These are phyloP conservation scores for Babesia divergens DNA, from an alignment of 169 alveolate species.

Conservation along the genomic window DNA sequence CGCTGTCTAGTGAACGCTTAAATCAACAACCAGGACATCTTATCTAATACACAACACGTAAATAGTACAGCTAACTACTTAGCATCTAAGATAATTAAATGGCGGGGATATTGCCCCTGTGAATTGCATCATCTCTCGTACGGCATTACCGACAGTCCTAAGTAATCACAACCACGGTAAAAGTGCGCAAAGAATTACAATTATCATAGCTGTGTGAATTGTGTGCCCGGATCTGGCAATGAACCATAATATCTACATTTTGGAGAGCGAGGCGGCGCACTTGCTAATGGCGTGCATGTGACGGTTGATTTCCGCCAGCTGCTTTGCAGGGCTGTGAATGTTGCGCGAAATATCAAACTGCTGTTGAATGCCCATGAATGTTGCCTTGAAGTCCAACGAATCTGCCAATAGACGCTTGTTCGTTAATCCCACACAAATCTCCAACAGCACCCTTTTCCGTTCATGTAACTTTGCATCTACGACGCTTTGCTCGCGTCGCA, in stretches of 20 bases:
- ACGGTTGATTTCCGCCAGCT: slow-evolving; percentile 11
- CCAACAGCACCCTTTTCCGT: neutral
- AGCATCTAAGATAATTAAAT: no score
- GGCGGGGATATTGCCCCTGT: no score
- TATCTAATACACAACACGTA: no score
- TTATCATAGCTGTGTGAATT: no score
- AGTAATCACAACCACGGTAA: no score
- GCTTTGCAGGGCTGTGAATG: neutral
- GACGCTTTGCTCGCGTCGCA: neutral
- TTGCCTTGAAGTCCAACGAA: slow-evolving; percentile 13
- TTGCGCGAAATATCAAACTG: neutral
- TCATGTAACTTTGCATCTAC: neutral
- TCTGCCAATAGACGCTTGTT: slow-evolving; percentile 5
- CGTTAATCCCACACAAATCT: neutral
- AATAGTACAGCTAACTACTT: no score
- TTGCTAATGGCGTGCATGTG: slow-evolving; percentile 10
- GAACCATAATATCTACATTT: neutral
- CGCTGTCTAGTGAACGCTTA: no score
- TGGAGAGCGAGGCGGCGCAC: slow-evolving; percentile 6
- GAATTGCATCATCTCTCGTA: no score
- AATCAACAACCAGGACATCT: no score
- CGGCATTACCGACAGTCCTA: no score
- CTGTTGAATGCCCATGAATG: neutral
- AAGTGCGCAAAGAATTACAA: no score
- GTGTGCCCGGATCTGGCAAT: no score